Conservation (phyloP, 2,329 filamentous ascomycete genomes). For the Colletotrichum abscissum region DNA sequence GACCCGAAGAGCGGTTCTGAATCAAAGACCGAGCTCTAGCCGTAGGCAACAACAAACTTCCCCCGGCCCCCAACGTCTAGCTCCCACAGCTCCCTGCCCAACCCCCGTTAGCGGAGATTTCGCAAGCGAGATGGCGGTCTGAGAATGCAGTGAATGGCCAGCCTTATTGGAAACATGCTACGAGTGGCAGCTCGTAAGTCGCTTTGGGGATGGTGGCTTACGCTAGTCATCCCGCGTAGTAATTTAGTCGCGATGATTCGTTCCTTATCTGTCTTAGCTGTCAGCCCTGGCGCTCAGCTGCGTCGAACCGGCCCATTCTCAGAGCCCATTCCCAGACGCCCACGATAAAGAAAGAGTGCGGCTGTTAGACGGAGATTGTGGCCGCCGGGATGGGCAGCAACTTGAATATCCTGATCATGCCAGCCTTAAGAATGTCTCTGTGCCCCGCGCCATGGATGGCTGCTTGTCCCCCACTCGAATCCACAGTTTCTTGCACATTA, state of each 20-base stretch:
- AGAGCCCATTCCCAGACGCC: background rate
- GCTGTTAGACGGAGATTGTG: background rate
- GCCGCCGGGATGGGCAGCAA: background rate
- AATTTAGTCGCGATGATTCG: background rate
- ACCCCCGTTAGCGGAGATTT: background rate
- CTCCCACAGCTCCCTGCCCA: background rate
- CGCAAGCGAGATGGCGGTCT: constrained; percentile 4
- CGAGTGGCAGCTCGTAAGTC: background rate
- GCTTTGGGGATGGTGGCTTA: constrained; percentile 11
- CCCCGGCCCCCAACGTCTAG: constrained; percentile 1
- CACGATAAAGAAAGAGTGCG: background rate
- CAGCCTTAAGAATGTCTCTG: constrained; percentile 8
- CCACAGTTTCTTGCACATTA: background rate
- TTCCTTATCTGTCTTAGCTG: constrained; percentile 14
- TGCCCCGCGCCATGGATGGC: background rate
- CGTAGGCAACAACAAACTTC: background rate
- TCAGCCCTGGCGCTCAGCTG: constrained; percentile 30
- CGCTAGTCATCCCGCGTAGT: background rate
- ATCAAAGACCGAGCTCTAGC: background rate
- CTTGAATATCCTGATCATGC: background rate
- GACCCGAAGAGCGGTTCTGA: background rate
- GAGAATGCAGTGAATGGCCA: constrained; percentile 10
- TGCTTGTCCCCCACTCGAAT: background rate
- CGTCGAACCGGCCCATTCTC: background rate
- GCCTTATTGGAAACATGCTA: background rate